Percentiles rank a stretch among this genome's conserved stretches.
phyloP scores from a whole-genome alignment of 1,139 yeast species.

The Debaryomyces sp. region DNA sequence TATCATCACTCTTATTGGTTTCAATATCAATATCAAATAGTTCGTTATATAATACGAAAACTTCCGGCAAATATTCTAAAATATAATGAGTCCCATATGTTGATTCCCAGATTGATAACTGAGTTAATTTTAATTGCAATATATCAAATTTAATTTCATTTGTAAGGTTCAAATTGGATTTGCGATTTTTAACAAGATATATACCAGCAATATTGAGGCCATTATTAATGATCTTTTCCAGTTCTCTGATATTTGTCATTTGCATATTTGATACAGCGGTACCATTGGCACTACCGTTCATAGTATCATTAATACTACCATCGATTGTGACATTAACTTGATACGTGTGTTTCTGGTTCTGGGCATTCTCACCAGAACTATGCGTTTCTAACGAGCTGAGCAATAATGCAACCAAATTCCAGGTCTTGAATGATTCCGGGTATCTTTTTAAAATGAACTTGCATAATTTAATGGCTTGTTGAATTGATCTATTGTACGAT shows the following conservation, averaged over 20 bases:
- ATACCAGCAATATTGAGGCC: slow-evolving; percentile 49
- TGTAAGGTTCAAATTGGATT: slow-evolving; percentile 31
- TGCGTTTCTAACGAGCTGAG: slow-evolving; percentile 31
- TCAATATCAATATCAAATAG: slow-evolving; percentile 47
- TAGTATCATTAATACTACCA: slow-evolving; percentile 8
- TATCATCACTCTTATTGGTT: slow-evolving; percentile 4
- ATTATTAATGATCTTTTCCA: slow-evolving; percentile 44
- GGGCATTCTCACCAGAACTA: slow-evolving; percentile 17
- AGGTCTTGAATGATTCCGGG: slow-evolving; percentile 49
- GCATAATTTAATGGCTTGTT: slow-evolving; percentile 39
- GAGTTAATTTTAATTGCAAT: slow-evolving; percentile 75
- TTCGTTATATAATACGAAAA: slow-evolving; percentile 61
- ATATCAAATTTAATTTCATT: slow-evolving; percentile 54
- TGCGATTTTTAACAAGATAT: slow-evolving; percentile 34
- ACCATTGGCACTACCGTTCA: background rate
- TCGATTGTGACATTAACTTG: slow-evolving; percentile 5
- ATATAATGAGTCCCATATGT: slow-evolving; percentile 63
- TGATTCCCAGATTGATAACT: slow-evolving; percentile 69
- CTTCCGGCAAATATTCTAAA: slow-evolving; percentile 65
- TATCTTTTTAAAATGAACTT: slow-evolving; percentile 46
- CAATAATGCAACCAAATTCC: slow-evolving; percentile 46
- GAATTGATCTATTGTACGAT: slow-evolving; percentile 30
- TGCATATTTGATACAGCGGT: background rate
- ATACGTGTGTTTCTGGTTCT: slow-evolving; percentile 6
- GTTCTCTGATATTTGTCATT: slow-evolving; percentile 22